Conservation (phyloP, 2,329 filamentous ascomycete species). For the Colletotrichum sp. region DNA sequence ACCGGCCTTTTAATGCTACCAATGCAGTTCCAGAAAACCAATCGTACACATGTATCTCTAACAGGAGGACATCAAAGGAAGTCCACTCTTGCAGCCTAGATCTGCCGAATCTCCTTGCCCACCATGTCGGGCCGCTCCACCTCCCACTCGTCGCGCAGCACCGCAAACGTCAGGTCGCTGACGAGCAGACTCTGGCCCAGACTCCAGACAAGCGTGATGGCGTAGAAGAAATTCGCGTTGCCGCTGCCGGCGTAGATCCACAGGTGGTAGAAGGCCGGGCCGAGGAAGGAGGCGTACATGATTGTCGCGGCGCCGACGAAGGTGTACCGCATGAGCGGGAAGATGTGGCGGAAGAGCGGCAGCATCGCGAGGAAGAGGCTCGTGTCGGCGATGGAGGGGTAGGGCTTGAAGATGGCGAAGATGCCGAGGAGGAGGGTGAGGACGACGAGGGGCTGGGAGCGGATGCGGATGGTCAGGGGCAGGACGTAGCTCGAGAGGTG, state of each 20-base stretch:
- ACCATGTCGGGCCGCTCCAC: constrained; percentile 87
- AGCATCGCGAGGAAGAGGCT: constrained; percentile 84
- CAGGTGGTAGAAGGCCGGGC: constrained; percentile 93
- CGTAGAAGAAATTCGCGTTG: constrained; percentile 99
- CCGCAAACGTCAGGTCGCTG: constrained; percentile 86
- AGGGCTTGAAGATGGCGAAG: constrained; percentile 95
- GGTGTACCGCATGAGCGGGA: constrained; percentile 89
- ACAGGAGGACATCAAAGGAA: neutral
- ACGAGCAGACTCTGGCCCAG: constrained; percentile 86
- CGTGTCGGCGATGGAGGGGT: constrained; percentile 90
- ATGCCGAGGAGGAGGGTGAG: constrained; percentile 85
- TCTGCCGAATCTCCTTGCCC: constrained; percentile 86
- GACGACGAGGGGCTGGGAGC: constrained; percentile 85
- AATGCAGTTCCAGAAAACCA: neutral
- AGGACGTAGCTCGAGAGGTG: constrained; percentile 91
- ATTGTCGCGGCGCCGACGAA: constrained; percentile 85
- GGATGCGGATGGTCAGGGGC: constrained; percentile 81
- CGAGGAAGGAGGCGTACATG: constrained; percentile 86
- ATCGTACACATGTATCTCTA: neutral
- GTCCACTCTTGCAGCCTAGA: constrained; percentile 53
- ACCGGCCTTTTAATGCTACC: neutral
- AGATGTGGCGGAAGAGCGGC: constrained; percentile 87
- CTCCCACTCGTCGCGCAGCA: constrained; percentile 92
- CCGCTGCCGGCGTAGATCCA: constrained; percentile 99
- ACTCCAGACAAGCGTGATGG: constrained; percentile 98